Evolutionary conservation across 805 yeast species (phyloP).

Genomic region (Myxozyma sirexii): DNA sequence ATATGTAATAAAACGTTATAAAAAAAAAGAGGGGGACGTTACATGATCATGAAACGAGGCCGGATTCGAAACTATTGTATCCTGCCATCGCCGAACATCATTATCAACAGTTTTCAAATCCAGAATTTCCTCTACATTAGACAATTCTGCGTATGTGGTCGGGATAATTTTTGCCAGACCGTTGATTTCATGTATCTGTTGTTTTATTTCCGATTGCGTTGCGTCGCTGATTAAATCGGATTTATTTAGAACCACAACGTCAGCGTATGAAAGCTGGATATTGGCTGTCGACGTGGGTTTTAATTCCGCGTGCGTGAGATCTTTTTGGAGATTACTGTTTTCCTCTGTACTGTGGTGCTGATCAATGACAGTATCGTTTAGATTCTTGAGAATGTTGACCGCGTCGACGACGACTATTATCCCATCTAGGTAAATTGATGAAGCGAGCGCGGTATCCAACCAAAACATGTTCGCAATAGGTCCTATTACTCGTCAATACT

Average conservation of each 20-base stretch:
- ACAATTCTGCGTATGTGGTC: constrained; percentile 73
- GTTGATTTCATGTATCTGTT: constrained; percentile 60
- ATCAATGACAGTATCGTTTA: constrained; percentile 58
- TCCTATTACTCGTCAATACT: constrained; percentile 12
- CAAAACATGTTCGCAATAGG: constrained; percentile 98
- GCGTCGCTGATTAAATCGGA: constrained; percentile 53
- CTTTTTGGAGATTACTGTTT: constrained; percentile 35
- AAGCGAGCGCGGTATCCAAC: constrained; percentile 86
- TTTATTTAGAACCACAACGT: constrained; percentile 77
- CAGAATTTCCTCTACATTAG: constrained; percentile 60
- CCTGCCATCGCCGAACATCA: constrained; percentile 23
- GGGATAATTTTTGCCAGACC: constrained; percentile 64
- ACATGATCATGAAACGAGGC: constrained; percentile 35
- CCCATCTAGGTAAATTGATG: constrained; percentile 87
- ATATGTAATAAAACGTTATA: constrained; percentile 34
- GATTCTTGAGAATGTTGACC: constrained; percentile 58
- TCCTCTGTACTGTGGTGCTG: constrained; percentile 41
- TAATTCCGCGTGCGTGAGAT: constrained; percentile 34
- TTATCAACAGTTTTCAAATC: constrained; percentile 78
- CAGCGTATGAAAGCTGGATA: constrained; percentile 88
- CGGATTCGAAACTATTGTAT: constrained; percentile 14
- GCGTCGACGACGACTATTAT: constrained; percentile 84
- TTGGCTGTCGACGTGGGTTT: constrained; percentile 74
- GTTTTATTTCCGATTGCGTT: constrained; percentile 42
- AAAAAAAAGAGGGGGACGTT: constrained; percentile 2